phyloP scores from a whole-genome alignment of 129 eudicot species.

The Saposhnikovia divaricata region DNA sequence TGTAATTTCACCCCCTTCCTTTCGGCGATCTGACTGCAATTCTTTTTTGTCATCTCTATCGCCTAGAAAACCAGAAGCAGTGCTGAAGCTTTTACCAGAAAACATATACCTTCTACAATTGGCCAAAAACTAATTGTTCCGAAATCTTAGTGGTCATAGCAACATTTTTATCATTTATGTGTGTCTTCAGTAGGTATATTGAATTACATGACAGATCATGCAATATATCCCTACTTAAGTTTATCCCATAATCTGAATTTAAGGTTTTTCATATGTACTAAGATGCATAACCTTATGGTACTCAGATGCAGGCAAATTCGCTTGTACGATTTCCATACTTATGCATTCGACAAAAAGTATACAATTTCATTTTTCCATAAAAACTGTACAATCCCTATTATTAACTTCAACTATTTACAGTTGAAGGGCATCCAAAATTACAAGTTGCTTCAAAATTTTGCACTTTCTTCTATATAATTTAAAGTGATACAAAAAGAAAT shows the following conservation, averaged over 20 bases:
- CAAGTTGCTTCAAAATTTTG: neutral
- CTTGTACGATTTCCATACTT: neutral
- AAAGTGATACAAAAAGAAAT: neutral
- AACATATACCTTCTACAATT: neutral
- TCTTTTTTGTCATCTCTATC: constrained; percentile 35
- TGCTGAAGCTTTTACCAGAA: neutral
- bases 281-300: neutral
- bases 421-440: neutral
- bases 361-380: too few relatives aligned
- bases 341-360: too few relatives aligned
- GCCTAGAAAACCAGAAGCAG: constrained; percentile 16
- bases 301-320: neutral
- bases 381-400: neutral
- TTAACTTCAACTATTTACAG: neutral
- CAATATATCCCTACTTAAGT: neutral
- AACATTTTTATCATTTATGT: neutral
- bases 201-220: neutral
- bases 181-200: neutral
- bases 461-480: neutral
- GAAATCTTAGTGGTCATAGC: neutral
- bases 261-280: neutral
- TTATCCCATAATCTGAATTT: neutral
- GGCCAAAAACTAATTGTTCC: neutral
- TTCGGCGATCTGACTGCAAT: constrained; percentile 26
- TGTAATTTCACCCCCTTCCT: constrained; percentile 30